Conservation (phyloP, 2,329 filamentous ascomycete species). For the Xylariaceae sp. region DNA sequence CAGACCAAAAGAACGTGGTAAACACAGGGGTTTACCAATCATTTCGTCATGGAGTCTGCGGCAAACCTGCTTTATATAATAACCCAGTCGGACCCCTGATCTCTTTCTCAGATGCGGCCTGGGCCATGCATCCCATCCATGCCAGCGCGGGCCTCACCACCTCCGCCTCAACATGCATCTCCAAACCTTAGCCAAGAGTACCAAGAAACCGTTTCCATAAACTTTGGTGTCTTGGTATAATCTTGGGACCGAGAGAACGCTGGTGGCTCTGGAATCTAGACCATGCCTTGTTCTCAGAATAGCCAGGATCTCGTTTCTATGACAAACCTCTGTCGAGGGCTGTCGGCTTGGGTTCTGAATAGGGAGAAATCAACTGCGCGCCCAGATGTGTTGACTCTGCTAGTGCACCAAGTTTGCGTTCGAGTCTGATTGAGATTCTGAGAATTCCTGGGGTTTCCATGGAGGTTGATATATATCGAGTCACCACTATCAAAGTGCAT, state of each 20-base stretch:
- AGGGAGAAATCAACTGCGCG: conserved; percentile 19
- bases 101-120: background rate
- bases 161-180: background rate
- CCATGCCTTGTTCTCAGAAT: too few relatives aligned
- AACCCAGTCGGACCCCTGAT: background rate
- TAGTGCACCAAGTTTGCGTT: background rate
- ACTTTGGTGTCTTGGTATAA: conserved; percentile 3
- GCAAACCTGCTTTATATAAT: background rate
- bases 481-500: background rate
- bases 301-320: too few relatives aligned
- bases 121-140: conserved; percentile 1
- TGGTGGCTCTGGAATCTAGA: too few relatives aligned
- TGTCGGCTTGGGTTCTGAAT: background rate
- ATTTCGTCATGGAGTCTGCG: background rate
- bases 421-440: too few relatives aligned
- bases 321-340: background rate
- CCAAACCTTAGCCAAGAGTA: conserved; percentile 15
- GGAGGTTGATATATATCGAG: background rate
- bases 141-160: background rate
- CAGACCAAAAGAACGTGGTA: background rate
- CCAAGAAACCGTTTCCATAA: conserved; percentile 16
- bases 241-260: conserved; percentile 4
- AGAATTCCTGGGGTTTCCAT: background rate
- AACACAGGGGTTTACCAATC: background rate
- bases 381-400: conserved; percentile 6